A percentile compares a stretch with the other conserved stretches of the same genome.
These are phyloP conservation scores for Actinidia arguta DNA, from an alignment of 179 eudicot genomes.

Conservation along the genomic window DNA sequence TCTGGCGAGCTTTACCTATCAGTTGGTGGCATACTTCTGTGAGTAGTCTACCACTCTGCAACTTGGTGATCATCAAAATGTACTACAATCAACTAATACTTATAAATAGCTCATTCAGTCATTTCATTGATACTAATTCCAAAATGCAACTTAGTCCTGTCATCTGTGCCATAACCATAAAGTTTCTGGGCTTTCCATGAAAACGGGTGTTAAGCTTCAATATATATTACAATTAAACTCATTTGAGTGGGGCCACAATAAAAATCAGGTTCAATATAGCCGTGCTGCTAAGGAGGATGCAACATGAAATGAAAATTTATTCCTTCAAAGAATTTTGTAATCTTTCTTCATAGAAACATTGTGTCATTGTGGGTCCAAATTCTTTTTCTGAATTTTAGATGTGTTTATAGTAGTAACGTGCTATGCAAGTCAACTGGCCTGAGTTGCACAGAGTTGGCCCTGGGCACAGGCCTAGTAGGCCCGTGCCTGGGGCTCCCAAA, in stretches of 20 bases:
- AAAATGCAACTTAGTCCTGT: not conserved
- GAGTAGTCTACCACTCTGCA: slow-evolving; percentile 38
- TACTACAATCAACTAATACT: not conserved
- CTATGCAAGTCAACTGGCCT: no score
- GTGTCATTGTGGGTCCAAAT: not conserved
- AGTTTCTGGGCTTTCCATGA: not conserved
- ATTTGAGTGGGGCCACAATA: no score
- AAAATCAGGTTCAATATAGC: no score
- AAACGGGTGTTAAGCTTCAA: no score
- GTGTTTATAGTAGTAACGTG: no score
- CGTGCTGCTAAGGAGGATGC: no score
- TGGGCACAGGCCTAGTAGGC: no score
- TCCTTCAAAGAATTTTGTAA: not conserved
- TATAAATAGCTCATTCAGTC: not conserved
- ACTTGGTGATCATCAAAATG: slow-evolving; percentile 17
- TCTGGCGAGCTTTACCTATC: slow-evolving; percentile 65
- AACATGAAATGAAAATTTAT: no score
- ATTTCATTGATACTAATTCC: not conserved
- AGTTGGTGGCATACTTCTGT: slow-evolving; percentile 87
- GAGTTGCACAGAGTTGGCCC: no score
- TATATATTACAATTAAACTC: no score
- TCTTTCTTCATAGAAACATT: not conserved
- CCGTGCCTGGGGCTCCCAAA: no score
- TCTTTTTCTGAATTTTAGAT: no score
- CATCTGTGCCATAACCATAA: not conserved